Conservation (phyloP, 2,329 filamentous ascomycete genomes). For the Aspergillus pseudoviridinutans region DNA sequence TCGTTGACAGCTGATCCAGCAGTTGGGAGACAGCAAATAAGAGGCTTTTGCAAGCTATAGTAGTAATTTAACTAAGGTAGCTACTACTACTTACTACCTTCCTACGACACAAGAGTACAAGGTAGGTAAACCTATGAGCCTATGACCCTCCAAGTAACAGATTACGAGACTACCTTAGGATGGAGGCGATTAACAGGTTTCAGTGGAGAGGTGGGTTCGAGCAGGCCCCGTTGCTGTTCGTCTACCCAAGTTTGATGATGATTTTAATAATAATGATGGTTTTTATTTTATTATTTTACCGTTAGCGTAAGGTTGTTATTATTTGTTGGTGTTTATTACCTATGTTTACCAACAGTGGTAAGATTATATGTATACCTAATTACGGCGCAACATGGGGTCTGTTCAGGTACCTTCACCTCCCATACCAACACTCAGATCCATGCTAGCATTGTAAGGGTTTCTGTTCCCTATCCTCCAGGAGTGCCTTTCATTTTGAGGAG, state of each 20-base stretch:
- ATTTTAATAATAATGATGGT: conserved; percentile 3
- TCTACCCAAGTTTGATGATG: neutral
- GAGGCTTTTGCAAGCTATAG: conserved; percentile 13
- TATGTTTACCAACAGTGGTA: neutral
- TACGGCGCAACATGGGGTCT: neutral
- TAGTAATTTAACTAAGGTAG: neutral
- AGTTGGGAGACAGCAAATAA: conserved; percentile 16
- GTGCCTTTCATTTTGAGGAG: neutral
- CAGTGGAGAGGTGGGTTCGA: neutral
- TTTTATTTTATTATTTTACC: neutral
- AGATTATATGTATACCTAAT: neutral
- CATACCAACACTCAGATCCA: too few species aligned
- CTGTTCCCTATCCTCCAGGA: neutral
- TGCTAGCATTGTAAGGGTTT: neutral
- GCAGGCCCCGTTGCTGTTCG: conserved; percentile 10
- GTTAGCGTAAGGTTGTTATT: neutral
- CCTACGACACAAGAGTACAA: neutral
- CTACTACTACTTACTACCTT: neutral
- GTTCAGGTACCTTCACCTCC: too few species aligned
- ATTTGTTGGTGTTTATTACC: neutral
- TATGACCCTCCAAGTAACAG: neutral
- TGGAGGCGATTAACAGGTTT: neutral
- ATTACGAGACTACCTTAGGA: neutral
- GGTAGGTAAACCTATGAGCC: neutral
- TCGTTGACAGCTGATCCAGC: conserved; percentile 22